Conservation (phyloP, 78 protist genomes). For the Mantamonas sphyraenae region DNA sequence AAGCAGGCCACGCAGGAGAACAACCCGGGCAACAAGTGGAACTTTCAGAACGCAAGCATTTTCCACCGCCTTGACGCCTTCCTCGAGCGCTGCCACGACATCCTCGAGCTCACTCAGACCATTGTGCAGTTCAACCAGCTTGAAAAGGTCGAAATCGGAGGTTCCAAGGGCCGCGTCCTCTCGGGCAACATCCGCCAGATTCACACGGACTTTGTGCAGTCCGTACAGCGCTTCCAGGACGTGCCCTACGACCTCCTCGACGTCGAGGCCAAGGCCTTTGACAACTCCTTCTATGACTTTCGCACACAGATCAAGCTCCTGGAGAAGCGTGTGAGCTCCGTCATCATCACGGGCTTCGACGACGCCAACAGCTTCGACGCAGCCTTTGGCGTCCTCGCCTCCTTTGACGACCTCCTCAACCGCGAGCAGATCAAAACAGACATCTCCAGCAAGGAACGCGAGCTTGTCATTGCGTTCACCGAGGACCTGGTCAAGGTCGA, state of each 20-base stretch:
- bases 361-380: background rate
- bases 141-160: conserved; percentile 55
- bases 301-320: background rate
- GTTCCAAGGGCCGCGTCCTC: conserved; percentile 27
- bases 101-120: conserved; percentile 26
- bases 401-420: conserved; percentile 14
- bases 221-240: background rate
- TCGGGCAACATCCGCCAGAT: background rate
- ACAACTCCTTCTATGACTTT: conserved; percentile 2
- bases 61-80: conserved; percentile 43
- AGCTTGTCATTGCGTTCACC: background rate
- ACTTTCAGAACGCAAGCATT: conserved; percentile 15
- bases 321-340: conserved; percentile 15
- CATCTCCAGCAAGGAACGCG: background rate
- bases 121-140: conserved; percentile 23
- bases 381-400: conserved; percentile 9
- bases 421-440: conserved; percentile 8
- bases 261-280: conserved; percentile 21
- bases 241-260: conserved; percentile 16
- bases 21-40: conserved; percentile 18
- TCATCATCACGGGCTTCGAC: background rate
- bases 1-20: background rate
- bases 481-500: conserved; percentile 1
- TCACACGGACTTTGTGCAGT: background rate
- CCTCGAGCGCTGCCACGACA: conserved; percentile 40